phyloP scores from a whole-genome alignment of 306 rosid genomes.

The Casuarina glauca region DNA sequence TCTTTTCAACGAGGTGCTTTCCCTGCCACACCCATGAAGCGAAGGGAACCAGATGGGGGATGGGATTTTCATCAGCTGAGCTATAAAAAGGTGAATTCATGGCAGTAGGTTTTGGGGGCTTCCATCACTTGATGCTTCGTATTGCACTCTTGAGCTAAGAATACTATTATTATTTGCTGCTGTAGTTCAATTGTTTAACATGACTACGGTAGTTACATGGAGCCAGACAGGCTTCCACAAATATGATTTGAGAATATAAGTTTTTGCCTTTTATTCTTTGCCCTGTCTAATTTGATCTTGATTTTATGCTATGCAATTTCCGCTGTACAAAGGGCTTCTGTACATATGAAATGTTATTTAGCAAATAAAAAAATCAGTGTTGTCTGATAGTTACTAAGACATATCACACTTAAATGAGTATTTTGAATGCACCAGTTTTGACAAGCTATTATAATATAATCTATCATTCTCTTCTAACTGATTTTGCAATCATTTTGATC shows the following conservation, averaged over 20 bases:
- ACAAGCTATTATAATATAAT: neutral
- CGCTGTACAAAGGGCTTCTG: conserved; percentile 15
- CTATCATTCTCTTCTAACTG: neutral
- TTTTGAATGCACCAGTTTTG: neutral
- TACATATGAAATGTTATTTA: conserved; percentile 17
- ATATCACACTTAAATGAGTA: neutral
- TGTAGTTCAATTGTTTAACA: conserved; percentile 25
- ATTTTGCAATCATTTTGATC: too few relatives aligned
- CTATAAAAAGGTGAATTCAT: conserved; percentile 20
- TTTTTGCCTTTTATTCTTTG: conserved; percentile 21
- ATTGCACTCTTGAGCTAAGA: neutral
- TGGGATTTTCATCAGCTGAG: conserved; percentile 37
- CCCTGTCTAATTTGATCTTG: conserved; percentile 2
- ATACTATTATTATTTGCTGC: conserved; percentile 5
- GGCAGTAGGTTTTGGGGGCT: conserved; percentile 20
- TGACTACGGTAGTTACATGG: conserved; percentile 12
- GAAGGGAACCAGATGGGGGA: conserved; percentile 43
- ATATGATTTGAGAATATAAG: conserved; percentile 22
- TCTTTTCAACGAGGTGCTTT: conserved; percentile 23
- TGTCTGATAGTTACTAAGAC: neutral
- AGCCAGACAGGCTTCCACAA: conserved; percentile 21
- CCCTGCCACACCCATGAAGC: conserved; percentile 25
- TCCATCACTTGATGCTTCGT: neutral
- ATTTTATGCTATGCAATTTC: conserved; percentile 14
- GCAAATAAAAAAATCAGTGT: conserved; percentile 10